Base-by-base conservation (phyloP, 2,329 filamentous ascomycete species). In the Xylaria sp. region DNA sequence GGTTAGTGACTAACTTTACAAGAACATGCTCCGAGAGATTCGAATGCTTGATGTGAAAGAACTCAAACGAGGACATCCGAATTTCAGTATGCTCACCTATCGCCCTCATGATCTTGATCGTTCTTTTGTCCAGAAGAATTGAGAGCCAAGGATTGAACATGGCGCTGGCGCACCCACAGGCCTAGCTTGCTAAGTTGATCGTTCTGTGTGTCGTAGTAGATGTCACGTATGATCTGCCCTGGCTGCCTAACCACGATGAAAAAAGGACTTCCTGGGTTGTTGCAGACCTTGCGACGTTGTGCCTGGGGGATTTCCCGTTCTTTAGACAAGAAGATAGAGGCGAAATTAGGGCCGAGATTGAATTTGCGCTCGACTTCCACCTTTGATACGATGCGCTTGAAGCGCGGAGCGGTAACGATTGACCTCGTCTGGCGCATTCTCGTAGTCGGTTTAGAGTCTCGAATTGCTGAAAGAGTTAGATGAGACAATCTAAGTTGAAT, bases 301-400 rank as follows among this genome's bases (percentile, higher is more conserved):
- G 39, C 20, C 57, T 49, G 31, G 5, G 20, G 22, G 25, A 11
- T 44, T 17, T 50, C 5, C 17, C 15, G 20, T 25, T 44, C 38
- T 0, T 45, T 22, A 50, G 29, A 39, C 20, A 61, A 36, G 51
- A 64, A 67, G n/a, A 49, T 22, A 39, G 65, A 68, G 15, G 47
- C 38, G 54, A 72, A 71, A n/a, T 59, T 65, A 2, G 63, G 63
- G 17, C 68, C 66, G 1, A 49, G 68, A 47, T 68, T 71, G 54
- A 72, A 72, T 55, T 71, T 71, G 54, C 68, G 70, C 49, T 71
- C 70, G 22, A 71, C 68, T 60, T 71, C 69, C 20, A 71, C 59
- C 29, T 67, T 70, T 6, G 69, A 71, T 47, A 69, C 61, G 25
- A 71, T 65, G 29, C 69, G 68, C 53, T 54, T 63, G 0, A 70